These are phyloP conservation scores for Pilobolus umbonatus DNA, from an alignment of 192 early-diverging fungal genomes.

Conservation along the genomic window DNA sequence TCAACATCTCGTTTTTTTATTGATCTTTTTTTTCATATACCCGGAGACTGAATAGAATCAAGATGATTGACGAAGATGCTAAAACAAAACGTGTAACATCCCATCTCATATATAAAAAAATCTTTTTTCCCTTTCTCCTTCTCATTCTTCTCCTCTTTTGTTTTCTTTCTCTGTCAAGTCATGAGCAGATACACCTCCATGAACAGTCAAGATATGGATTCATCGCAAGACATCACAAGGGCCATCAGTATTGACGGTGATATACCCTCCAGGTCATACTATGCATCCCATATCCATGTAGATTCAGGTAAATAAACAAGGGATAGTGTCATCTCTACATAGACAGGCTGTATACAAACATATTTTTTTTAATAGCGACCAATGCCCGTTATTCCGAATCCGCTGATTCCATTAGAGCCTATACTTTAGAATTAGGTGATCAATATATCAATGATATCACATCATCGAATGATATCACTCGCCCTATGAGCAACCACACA, in stretches of 20 bases:
- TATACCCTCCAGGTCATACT: constrained; percentile 34
- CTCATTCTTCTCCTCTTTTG: background rate
- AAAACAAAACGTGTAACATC: too few relatives aligned
- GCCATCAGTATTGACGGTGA: constrained; percentile 13
- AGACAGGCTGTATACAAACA: background rate
- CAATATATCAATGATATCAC: constrained; percentile 17
- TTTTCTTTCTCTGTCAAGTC: background rate
- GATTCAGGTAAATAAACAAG: constrained; percentile 20
- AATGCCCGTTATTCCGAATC: constrained; percentile 37
- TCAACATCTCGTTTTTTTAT: too few relatives aligned
- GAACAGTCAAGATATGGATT: background rate
- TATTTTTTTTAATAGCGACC: background rate
- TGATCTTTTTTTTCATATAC: too few relatives aligned
- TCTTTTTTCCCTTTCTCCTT: constrained; percentile 1
- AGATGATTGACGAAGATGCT: too few relatives aligned
- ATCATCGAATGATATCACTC: background rate
- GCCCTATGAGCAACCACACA: background rate
- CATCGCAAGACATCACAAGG: constrained; percentile 12
- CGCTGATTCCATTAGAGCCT: constrained; percentile 33
- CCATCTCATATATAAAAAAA: background rate
- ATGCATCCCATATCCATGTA: constrained; percentile 25
- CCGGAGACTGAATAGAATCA: too few relatives aligned
- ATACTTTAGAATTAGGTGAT: constrained; percentile 35
- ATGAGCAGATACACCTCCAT: background rate
- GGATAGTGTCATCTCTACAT: background rate